Conservation (phyloP, 495 filamentous ascomycete genomes). For the Aspergillus homomorphus region DNA sequence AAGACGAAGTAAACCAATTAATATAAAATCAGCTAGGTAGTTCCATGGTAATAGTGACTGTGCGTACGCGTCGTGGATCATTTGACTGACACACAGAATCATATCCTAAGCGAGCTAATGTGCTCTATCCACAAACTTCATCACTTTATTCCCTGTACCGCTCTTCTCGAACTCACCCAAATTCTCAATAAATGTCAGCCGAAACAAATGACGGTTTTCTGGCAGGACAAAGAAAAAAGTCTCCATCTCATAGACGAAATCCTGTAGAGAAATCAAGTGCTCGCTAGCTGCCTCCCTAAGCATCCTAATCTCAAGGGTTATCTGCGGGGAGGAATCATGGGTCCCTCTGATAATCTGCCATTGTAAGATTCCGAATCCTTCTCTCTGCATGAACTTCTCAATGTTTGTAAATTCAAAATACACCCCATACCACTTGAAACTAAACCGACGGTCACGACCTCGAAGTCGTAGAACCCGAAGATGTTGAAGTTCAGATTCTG, state of each 20-base stretch:
- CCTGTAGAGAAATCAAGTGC: background rate
- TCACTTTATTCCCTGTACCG: conserved; percentile 11
- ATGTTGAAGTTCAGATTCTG: background rate
- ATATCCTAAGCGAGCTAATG: no score
- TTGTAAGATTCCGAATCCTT: background rate
- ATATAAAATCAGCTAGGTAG: no score
- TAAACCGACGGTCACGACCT: conserved; percentile 29
- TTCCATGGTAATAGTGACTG: no score
- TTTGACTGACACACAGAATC: no score
- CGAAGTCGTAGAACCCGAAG: conserved; percentile 16
- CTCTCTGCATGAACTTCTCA: conserved; percentile 5
- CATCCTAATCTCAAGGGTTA: background rate
- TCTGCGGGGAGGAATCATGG: background rate
- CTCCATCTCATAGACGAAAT: background rate
- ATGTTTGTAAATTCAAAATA: conserved; percentile 25
- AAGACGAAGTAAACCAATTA: no score
- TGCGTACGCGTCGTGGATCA: no score
- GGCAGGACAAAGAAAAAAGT: conserved; percentile 7
- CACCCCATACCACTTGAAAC: conserved; percentile 27
- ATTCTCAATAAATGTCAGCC: conserved; percentile 7
- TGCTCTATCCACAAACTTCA: conserved; percentile 11
- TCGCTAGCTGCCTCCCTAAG: background rate
- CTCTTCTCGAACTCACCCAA: conserved; percentile 11
- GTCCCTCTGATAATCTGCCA: background rate
- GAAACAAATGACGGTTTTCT: conserved; percentile 3